Evolutionary conservation across 2,329 filamentous ascomycete species (phyloP).

Genomic region (Cytospora schulzeri): DNA sequence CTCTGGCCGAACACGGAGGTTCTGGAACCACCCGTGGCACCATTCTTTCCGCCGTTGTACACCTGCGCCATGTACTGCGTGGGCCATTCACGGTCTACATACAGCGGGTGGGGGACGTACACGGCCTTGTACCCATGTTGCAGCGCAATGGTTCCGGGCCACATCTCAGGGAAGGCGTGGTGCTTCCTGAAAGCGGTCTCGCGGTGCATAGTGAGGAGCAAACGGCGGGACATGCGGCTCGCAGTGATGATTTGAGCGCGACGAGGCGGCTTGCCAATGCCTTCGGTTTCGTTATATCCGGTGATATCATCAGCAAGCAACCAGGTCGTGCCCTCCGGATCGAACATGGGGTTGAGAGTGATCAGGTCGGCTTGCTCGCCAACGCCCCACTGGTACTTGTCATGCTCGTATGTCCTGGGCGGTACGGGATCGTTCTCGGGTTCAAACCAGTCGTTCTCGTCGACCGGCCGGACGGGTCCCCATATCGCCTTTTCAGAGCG

Average conservation of each 20-base stretch:
- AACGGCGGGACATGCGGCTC: constrained; percentile 76
- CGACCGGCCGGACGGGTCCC: constrained; percentile 75
- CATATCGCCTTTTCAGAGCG: constrained; percentile 69
- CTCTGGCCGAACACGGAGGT: constrained; percentile 78
- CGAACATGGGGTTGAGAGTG: constrained; percentile 88
- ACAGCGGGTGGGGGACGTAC: constrained; percentile 86
- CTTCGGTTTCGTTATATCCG: constrained; percentile 69
- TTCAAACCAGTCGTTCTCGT: constrained; percentile 72
- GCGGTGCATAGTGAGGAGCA: constrained; percentile 85
- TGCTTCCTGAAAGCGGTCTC: constrained; percentile 85
- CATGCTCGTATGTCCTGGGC: constrained; percentile 72
- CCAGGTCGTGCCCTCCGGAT: constrained; percentile 87
- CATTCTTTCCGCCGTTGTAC: constrained; percentile 79
- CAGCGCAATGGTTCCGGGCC: constrained; percentile 82
- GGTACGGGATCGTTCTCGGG: constrained; percentile 73
- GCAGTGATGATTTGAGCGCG: constrained; percentile 88
- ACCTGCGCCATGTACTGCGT: constrained; percentile 73
- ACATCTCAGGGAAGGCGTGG: constrained; percentile 96
- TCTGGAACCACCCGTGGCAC: constrained; percentile 71
- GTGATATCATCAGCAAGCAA: constrained; percentile 80
- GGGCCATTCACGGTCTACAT: constrained; percentile 85
- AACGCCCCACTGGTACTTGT: constrained; percentile 84
- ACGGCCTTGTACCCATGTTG: constrained; percentile 94
- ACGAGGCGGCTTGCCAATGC: constrained; percentile 65
- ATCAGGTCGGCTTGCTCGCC: constrained; percentile 91